phyloP scores from a whole-genome alignment of 768 basidiomycete species.

The Porphyrellus cyaneotinctus region DNA sequence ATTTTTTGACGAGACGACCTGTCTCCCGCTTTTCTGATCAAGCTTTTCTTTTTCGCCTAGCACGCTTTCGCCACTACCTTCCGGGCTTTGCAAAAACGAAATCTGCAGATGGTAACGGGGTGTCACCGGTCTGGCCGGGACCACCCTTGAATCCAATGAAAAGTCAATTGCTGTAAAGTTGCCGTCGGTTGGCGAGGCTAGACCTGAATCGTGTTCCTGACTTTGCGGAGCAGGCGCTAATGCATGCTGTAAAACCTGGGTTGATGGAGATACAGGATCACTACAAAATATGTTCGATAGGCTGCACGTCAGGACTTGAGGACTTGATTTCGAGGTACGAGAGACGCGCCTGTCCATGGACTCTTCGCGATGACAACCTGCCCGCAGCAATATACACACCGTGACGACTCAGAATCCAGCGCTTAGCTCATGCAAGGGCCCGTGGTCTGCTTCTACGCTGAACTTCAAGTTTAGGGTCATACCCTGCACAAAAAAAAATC shows the following conservation, averaged over 20 bases:
- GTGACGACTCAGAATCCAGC: slow-evolving; percentile 2
- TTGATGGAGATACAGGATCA: slow-evolving; percentile 51
- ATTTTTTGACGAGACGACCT: slow-evolving; percentile 18
- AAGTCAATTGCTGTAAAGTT: slow-evolving; percentile 30
- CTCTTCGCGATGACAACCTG: not conserved
- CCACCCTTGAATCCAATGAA: slow-evolving; percentile 41
- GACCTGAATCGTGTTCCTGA: slow-evolving; percentile 13
- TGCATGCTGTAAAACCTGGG: slow-evolving; percentile 48
- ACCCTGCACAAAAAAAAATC: slow-evolving; percentile 26
- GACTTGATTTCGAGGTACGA: slow-evolving; percentile 8
- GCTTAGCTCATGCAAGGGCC: slow-evolving; percentile 4
- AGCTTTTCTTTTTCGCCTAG: slow-evolving; percentile 46
- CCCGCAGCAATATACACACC: not conserved
- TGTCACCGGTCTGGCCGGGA: slow-evolving; percentile 30
- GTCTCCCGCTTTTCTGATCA: slow-evolving; percentile 17
- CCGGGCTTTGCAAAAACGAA: slow-evolving; percentile 5
- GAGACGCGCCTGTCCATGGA: slow-evolving; percentile 42
- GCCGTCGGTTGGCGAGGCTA: slow-evolving; percentile 16
- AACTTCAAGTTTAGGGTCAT: too few relatives aligned
- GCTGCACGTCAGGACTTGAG: slow-evolving; percentile 9
- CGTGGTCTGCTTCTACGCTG: not conserved
- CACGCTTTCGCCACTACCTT: slow-evolving; percentile 18
- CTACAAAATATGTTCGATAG: slow-evolving; percentile 27
- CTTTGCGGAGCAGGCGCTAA: slow-evolving; percentile 28
- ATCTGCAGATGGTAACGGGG: slow-evolving; percentile 49